Percentiles rank a stretch among this genome's conserved stretches.
These are phyloP conservation scores for Yarrowia sp. DNA, from an alignment of 805 yeast species.

Conservation along the genomic window DNA sequence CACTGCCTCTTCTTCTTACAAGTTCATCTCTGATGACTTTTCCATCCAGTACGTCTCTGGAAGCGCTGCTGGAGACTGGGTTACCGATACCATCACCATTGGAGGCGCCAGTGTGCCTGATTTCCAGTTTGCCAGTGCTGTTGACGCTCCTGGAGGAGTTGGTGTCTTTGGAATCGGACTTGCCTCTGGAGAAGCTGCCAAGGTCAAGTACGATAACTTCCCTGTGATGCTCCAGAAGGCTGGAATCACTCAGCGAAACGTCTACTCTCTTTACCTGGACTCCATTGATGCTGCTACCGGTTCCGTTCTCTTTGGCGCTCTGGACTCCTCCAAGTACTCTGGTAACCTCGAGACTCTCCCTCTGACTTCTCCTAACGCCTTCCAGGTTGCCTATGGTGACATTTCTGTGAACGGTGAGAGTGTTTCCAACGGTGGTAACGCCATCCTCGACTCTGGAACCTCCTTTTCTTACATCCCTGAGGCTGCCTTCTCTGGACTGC, in stretches of 20 bases:
- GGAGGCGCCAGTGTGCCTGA: conserved; percentile 55
- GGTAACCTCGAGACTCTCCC: conserved; percentile 50
- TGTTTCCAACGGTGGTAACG: conserved; percentile 45
- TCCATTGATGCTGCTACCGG: conserved; percentile 48
- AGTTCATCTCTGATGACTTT: conserved; percentile 44
- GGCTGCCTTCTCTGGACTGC: not conserved
- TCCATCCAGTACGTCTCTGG: conserved; percentile 51
- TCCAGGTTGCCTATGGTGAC: conserved; percentile 13
- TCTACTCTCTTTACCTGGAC: conserved; percentile 56
- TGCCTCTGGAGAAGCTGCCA: conserved; percentile 41
- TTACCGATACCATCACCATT: conserved; percentile 63
- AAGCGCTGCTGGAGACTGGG: conserved; percentile 60
- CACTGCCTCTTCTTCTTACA: conserved; percentile 44
- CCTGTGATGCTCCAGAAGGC: conserved; percentile 47
- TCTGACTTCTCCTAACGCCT: conserved; percentile 14
- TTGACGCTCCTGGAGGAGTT: conserved; percentile 19
- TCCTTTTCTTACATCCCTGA: conserved; percentile 59
- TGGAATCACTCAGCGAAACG: conserved; percentile 52
- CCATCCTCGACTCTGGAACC: conserved; percentile 65
- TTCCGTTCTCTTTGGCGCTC: conserved; percentile 53
- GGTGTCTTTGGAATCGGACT: conserved; percentile 44
- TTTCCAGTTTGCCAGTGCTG: conserved; percentile 42
- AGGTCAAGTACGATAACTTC: conserved; percentile 42
- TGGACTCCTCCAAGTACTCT: conserved; percentile 53
- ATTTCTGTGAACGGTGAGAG: conserved; percentile 37